Evolutionary conservation across 257 asterid species (phyloP), one percentile per base, ranked within the genome.

Genomic region (Fraxinus cuspidata): DNA sequence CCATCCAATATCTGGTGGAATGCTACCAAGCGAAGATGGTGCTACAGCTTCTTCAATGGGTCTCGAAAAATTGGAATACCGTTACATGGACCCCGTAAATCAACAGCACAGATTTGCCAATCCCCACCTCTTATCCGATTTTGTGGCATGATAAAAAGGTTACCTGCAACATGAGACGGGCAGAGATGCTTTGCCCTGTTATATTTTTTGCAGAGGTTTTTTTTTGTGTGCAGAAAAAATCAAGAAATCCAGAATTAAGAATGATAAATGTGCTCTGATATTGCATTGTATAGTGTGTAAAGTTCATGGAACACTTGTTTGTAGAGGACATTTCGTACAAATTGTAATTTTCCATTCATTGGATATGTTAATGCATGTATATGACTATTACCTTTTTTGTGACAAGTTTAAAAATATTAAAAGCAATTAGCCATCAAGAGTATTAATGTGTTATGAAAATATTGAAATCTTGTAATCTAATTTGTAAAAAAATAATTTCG

Each of bases 71-170:
- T 79, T 81, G 53, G 92, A 91, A 9, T 91, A 81, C 78, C 85
- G 80, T 78, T 82, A 83, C 74, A 81, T 80, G 44, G 92, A 89
- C 23, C 84, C 88, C 7, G 78, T 79, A 77, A 87, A 85, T 73
- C 89, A 90, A 71, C 94, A 91, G 85, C 89, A 83, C 35, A 86
- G 89, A 76, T 91, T 86, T 35, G 84, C 78, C 40, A 83, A 78
- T 79, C 70, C 86, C 4, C 88, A 89, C 81, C 79, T 85, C 63
- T 64, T 88, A 77, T 84, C 92, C 27, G 93, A 90, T 86, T 89
- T 90, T 84, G 93, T 89, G 72, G 85, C 82, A 31, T 86, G 88
- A 89, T 18, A 67, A 72, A 47, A 76, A 49, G 34, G 63, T 13
- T 23, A 16, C 69, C 49, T 18, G 47, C 44, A 23, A 38, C 27